phyloP scores from a whole-genome alignment of 345 rosid genomes.

The Geranium brycei region DNA sequence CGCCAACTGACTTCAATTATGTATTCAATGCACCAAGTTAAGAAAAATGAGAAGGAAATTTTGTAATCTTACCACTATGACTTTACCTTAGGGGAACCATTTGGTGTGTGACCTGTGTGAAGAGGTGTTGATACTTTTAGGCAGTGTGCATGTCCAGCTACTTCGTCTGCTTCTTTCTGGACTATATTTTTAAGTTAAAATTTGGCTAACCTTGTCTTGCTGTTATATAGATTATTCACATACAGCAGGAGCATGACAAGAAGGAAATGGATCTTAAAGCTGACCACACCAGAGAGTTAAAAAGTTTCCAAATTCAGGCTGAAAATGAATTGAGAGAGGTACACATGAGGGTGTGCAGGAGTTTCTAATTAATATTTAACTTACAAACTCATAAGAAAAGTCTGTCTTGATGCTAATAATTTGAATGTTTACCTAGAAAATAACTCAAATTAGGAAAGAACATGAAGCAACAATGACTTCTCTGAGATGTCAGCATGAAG shows the following conservation, averaged over 20 bases:
- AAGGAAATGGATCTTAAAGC: constrained; percentile 54
- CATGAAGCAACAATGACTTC: constrained; percentile 69
- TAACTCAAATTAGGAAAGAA: constrained; percentile 41
- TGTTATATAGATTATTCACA: constrained; percentile 29
- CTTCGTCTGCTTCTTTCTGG: not conserved
- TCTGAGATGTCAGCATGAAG: constrained; percentile 52
- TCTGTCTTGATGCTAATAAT: constrained; percentile 3
- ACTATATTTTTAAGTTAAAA: not conserved
- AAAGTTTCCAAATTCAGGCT: constrained; percentile 49
- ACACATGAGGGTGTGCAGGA: not conserved
- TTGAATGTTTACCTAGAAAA: constrained; percentile 30
- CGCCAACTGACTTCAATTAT: no score
- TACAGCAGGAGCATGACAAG: constrained; percentile 42
- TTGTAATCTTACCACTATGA: no score
- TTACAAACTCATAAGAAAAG: not conserved
- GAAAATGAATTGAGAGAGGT: constrained; percentile 69
- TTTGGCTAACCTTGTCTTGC: constrained; percentile 5
- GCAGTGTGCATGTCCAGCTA: not conserved
- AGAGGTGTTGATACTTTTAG: not conserved
- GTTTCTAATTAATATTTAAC: not conserved
- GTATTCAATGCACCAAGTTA: no score
- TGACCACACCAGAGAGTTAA: constrained; percentile 48
- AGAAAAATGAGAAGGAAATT: no score
- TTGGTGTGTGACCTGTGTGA: no score
- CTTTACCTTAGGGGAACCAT: no score